Evolutionary conservation across 352 stramenopile genomes (phyloP).

Genomic region (Globisporangium paddicum): DNA sequence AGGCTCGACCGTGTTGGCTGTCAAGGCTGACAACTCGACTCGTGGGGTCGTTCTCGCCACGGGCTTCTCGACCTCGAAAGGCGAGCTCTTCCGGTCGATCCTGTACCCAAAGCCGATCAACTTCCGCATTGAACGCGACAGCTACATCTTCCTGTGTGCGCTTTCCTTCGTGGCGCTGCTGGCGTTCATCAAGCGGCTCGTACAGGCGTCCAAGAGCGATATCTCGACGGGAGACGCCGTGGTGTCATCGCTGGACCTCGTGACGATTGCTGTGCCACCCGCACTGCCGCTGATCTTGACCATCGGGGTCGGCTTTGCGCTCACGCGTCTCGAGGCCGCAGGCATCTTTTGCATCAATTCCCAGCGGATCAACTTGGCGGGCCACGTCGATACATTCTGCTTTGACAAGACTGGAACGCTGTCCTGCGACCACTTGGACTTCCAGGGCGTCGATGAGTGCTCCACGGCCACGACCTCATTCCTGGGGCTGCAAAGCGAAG

Average conservation of each 20-base stretch:
- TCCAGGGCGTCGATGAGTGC: constrained; percentile 69
- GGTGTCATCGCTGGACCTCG: constrained; percentile 41
- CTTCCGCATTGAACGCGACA: constrained; percentile 66
- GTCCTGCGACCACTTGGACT: constrained; percentile 66
- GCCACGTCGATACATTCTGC: constrained; percentile 71
- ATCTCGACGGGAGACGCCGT: constrained; percentile 16
- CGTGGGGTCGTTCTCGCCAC: constrained; percentile 55
- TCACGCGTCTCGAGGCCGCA: constrained; percentile 35
- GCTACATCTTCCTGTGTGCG: constrained; percentile 51
- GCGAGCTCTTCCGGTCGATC: constrained; percentile 67
- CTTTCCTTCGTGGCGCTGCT: constrained; percentile 37
- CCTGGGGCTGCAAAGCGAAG: constrained; percentile 51
- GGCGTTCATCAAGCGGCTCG: constrained; percentile 50
- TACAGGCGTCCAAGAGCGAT: constrained; percentile 26
- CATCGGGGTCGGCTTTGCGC: constrained; percentile 48
- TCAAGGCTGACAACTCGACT: constrained; percentile 22
- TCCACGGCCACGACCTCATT: constrained; percentile 27
- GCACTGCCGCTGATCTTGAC: constrained; percentile 55
- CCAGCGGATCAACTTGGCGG: constrained; percentile 62
- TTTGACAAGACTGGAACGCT: constrained; percentile 85
- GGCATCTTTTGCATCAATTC: constrained; percentile 72
- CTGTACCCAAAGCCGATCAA: constrained; percentile 49
- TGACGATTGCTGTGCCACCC: constrained; percentile 59
- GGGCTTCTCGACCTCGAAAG: constrained; percentile 63
- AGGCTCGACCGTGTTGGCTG: constrained; percentile 47